Evolutionary conservation across 257 asterid genomes (phyloP), one percentile per base, ranked within the genome.

Genomic region (Orobanche coerulescens): DNA sequence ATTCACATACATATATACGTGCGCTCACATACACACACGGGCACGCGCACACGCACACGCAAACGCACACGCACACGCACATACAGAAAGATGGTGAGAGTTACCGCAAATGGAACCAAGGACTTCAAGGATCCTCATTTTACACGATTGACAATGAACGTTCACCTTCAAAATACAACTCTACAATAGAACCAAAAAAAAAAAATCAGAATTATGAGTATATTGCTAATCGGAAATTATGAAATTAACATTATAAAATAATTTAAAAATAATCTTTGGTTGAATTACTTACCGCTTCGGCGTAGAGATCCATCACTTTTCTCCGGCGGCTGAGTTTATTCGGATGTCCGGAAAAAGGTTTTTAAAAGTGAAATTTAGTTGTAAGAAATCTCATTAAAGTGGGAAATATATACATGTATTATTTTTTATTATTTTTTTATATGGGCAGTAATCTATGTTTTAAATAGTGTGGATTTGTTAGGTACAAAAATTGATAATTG

Each of bases 21-120:
- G n/a, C n/a, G n/a, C n/a, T n/a, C n/a, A n/a, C n/a, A n/a, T n/a
- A n/a, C n/a, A n/a, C n/a, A n/a, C n/a, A n/a, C n/a, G n/a, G n/a
- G n/a, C n/a, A n/a, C n/a, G n/a, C n/a, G n/a, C n/a, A n/a, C n/a
- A n/a, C n/a, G n/a, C n/a, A n/a, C n/a, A n/a, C n/a, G n/a, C n/a
- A n/a, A n/a, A n/a, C n/a, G n/a, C n/a, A n/a, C n/a, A n/a, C n/a
- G n/a, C n/a, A n/a, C n/a, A n/a, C n/a, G n/a, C n/a, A n/a, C n/a
- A n/a, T n/a, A 36, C 6, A 0, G 9, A 40, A 40, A 40, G 11
- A 40, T 39, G 11, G 18, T 40, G 15, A 42, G 1, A 42, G 13
- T 66, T 79, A 82, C 94, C 90, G 39, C 73, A 40, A 33, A 82
- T 55, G 6, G 94, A 82, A 57, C 76, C 65, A 22, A 80, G 71